Evolutionary conservation across 331 rosid genomes (phyloP), one percentile per base, ranked within the genome.

Genomic region (Dryas integrifolia): DNA sequence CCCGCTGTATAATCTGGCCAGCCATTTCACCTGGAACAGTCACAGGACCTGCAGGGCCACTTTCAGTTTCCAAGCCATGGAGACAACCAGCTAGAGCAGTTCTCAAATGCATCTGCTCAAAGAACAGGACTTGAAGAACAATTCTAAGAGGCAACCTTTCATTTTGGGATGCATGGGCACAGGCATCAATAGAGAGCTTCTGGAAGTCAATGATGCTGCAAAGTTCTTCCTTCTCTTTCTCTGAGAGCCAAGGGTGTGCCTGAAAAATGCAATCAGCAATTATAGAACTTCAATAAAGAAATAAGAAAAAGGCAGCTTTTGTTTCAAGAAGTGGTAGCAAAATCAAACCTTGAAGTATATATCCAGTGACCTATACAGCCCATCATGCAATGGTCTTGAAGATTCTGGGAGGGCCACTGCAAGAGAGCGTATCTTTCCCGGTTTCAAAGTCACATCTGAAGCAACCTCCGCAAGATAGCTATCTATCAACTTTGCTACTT

Each of bases 111-210:
- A 91, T 83, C 87, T 94, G 98, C 85, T 94, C 96, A 40, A 91
- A 94, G 88, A 86, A 94, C 73, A 94, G 72, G 58, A 91, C 98
- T 85, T 94, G 98, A 83, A 94, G 96, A 82, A 91, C 91, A 73
- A 88, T 85, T 81, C 98, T 78, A 7, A 94, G 97, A 2, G 98
- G 98, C 68, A 94, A 67, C 81, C 97, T 88, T 53, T 89, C 89
- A 51, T 94, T 94, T 76, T 89, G 92, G 30, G 98, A 91, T 38
- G 98, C 98, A 77, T 94, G 97, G n/a, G 97, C 88, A 72, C 96
- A 94, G 0, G 97, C 98, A 79, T 94, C 97, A 68, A 94, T 85
- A 5, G 98, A 94, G 66, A 94, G 90, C 69, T 85, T 94, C 81
- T 85, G 87, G 80, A 80, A 94, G 78, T 94, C 92, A 66, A 91